Evolutionary conservation across 164 flowering plant species (phyloP), one percentile per base, ranked within the genome.

Genomic region (Umbellularia californica): DNA sequence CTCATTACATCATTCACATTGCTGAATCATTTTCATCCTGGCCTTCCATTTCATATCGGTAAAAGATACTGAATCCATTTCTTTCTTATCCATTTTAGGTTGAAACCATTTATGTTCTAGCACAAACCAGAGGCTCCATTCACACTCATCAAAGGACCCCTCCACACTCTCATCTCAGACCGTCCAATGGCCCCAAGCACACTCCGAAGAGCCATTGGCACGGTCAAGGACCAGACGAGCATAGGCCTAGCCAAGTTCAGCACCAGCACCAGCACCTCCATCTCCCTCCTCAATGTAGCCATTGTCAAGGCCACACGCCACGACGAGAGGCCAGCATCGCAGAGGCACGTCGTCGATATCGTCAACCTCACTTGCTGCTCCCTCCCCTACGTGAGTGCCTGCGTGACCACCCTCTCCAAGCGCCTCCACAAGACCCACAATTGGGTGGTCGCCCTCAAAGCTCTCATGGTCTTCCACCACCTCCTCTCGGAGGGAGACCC

Each of bases 231-330:
- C 79, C 81, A 74, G 28, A 87, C 92, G 15, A 86, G 87, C 78
- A 88, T 88, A n/a, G 80, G 91, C 70, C 77, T 88, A 9, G 88
- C 88, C 73, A 85, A 80, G 64, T 80, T 86, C 4, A 74, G 80
- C 30, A 78, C 77, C 4, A 74, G 80, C 25, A 78, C 77, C 79
- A 89, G 93, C 82, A 75, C 81, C 75, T 75, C 87, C 82, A 76
- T 90, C 7, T 80, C 98, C 24, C 94, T 90, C 64, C 87, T 93
- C 5, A 90, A 93, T 7, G 93, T 95, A 1, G 97, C 97, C 47
- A 84, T 95, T 50, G 90, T 95, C 19, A 93, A 92, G 79, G 97
- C 97, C 7, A 95, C 98, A 19, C 80, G 97, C 27, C 99, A 95
- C 72, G 96, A 90, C 24, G 93, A 90, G 28, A 85, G 82, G 17